Evolutionary conservation across 306 rosid species (phyloP), one percentile per base, ranked within the genome.

Genomic region (Prunus padus): DNA sequence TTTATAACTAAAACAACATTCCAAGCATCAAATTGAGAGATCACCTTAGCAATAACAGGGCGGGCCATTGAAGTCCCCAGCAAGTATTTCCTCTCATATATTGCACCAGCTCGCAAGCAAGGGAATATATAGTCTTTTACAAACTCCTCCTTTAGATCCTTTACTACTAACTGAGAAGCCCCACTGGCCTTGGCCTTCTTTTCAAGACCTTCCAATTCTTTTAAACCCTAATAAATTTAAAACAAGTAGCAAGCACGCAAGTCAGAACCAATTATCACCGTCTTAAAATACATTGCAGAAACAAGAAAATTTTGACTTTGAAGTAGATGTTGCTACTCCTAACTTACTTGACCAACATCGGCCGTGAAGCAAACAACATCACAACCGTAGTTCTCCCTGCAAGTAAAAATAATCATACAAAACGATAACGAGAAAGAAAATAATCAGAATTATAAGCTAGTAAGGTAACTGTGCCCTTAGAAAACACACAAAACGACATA

Each of bases 61-160:
- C 98, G 96, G 26, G 98, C 99, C 98, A 96, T 96, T 45, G 99
- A 92, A 52, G 99, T 96, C n/a, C 99, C 99, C 23, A 92, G 87
- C 90, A 92, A 82, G 83, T 89, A 92, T 84, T 96, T 96, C 82
- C 98, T 92, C 82, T 96, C 99, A 81, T 90, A 92, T 76, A 92
- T 50, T 70, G 99, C 99, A 66, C 97, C 98, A 31, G 98, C 99
- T 52, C 96, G 88, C 72, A 89, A 85, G 84, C 99, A 96, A 76
- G 98, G 99, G 76, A 85, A 96, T 78, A 92, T 80, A 22, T 74
- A 96, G 50, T 96, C 99, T 65, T 73, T 82, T 5, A 90, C 99
- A 88, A 96, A 92, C 77, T 92, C 98, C 81, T 92, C 98, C 80
- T 69, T 83, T 54, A 96, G 87, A 76, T 92, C 99, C 83, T 86